phyloP scores from a whole-genome alignment of 768 basidiomycete species.

The Termitomyces sp. region DNA sequence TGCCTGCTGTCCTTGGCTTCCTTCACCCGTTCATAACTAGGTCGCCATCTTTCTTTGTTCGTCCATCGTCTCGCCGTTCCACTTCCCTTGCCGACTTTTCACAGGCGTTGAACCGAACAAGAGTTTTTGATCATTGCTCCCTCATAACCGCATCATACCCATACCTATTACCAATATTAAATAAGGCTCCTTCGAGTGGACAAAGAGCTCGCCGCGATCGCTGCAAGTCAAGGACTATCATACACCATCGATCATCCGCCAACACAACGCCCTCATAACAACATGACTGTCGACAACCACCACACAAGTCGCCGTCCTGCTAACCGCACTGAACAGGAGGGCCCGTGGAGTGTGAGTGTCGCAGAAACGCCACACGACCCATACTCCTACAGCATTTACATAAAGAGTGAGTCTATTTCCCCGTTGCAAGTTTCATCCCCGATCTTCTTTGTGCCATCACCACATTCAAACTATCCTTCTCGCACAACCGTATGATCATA shows the following conservation, averaged over 20 bases:
- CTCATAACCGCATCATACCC: conserved; percentile 11
- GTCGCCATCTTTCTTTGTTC: conserved; percentile 10
- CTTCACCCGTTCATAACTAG: conserved; percentile 7
- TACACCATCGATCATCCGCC: conserved; percentile 29
- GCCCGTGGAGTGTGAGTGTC: conserved; percentile 84
- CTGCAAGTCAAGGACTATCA: conserved; percentile 25
- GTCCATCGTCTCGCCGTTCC: background rate
- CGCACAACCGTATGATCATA: conserved; percentile 1
- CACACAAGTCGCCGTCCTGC: conserved; percentile 38
- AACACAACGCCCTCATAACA: conserved; percentile 13
- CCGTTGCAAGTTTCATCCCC: conserved; percentile 10
- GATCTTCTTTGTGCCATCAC: conserved; percentile 5
- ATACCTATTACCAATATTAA: conserved; percentile 21
- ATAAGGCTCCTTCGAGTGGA: background rate
- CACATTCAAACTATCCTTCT: conserved; percentile 3
- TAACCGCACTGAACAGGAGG: conserved; percentile 72
- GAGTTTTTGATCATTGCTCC: background rate
- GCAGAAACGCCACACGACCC: conserved; percentile 79
- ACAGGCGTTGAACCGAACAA: conserved; percentile 1
- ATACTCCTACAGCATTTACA: conserved; percentile 74
- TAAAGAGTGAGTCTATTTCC: conserved; percentile 70
- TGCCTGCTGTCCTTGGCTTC: conserved; percentile 12
- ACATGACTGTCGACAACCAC: conserved; percentile 16
- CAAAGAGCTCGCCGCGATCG: background rate
- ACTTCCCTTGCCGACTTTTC: background rate